Conservation (phyloP, 805 yeast genomes). For the Candida bentonensis region DNA sequence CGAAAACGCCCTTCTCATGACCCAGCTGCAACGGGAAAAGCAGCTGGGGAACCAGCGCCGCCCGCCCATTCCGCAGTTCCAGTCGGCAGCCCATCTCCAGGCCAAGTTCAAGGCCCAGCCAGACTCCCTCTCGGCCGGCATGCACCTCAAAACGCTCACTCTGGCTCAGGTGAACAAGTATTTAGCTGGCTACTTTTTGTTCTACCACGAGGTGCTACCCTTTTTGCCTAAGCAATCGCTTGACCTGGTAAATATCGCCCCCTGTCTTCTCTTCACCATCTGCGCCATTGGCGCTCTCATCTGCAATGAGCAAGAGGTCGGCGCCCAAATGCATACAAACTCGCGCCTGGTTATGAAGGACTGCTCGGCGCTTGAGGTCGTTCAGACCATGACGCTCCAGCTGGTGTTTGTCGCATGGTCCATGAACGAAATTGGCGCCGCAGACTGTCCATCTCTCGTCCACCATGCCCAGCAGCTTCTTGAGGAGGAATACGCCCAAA, state of each 20-base stretch:
- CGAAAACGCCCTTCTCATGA: not conserved
- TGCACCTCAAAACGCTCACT: slow-evolving; percentile 6
- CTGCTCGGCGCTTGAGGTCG: slow-evolving; percentile 13
- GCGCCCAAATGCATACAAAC: slow-evolving; percentile 15
- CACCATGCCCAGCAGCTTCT: slow-evolving; percentile 5
- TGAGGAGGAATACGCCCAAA: slow-evolving; percentile 3
- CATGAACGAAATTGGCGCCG: not conserved
- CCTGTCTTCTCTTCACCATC: slow-evolving; percentile 19
- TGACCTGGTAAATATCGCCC: slow-evolving; percentile 17
- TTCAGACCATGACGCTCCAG: slow-evolving; percentile 16
- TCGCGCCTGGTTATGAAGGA: slow-evolving; percentile 15
- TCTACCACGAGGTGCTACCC: slow-evolving; percentile 22
- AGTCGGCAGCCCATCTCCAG: slow-evolving; percentile 9
- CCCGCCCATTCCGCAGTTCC: slow-evolving; percentile 6
- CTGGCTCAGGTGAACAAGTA: slow-evolving; percentile 18
- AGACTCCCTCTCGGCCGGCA: slow-evolving; percentile 1
- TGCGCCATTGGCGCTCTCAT: slow-evolving; percentile 22
- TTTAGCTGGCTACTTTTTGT: slow-evolving; percentile 18
- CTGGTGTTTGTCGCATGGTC: slow-evolving; percentile 18
- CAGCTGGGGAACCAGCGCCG: slow-evolving; percentile 2
- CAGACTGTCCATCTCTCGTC: slow-evolving; percentile 4
- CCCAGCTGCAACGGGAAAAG: not conserved
- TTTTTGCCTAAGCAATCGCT: slow-evolving; percentile 21
- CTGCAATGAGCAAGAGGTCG: slow-evolving; percentile 16
- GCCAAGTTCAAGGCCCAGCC: slow-evolving; percentile 7